Conservation (phyloP, 768 basidiomycete species). For the Russula sp. region DNA sequence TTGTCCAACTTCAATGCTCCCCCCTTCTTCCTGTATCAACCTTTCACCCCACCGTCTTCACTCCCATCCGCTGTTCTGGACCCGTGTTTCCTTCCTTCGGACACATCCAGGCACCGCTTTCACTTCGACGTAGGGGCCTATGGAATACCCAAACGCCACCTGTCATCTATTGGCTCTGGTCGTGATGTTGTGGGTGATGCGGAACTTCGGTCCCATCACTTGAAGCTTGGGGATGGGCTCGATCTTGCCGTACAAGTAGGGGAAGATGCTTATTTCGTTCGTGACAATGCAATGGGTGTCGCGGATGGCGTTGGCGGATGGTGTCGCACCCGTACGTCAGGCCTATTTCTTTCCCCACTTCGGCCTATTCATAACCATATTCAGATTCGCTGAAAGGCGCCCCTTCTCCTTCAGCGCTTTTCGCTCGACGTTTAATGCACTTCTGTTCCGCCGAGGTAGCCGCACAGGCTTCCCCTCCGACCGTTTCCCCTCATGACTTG, state of each 20-base stretch:
- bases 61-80: slow-evolving; percentile 27
- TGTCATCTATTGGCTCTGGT: slow-evolving; percentile 27
- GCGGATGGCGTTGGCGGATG: slow-evolving; percentile 96
- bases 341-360: slow-evolving; percentile 8
- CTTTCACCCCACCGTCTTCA: slow-evolving; percentile 28
- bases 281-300: slow-evolving; percentile 85
- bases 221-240: slow-evolving; percentile 37
- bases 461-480: slow-evolving; percentile 30
- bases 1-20: slow-evolving; percentile 42
- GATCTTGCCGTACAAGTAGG: slow-evolving; percentile 74
- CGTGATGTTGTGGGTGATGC: slow-evolving; percentile 31
- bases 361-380: not conserved
- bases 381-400: slow-evolving; percentile 24
- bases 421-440: slow-evolving; percentile 83
- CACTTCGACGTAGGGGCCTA: slow-evolving; percentile 78
- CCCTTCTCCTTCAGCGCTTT: slow-evolving; percentile 51
- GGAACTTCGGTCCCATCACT: slow-evolving; percentile 20
- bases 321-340: slow-evolving; percentile 47
- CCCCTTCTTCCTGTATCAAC: slow-evolving; percentile 37
- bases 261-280: slow-evolving; percentile 87
- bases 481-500: slow-evolving; percentile 20
- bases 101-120: slow-evolving; percentile 41
- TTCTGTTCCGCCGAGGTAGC: slow-evolving; percentile 66
- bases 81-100: slow-evolving; percentile 25
- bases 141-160: slow-evolving; percentile 67